These are phyloP conservation scores for Volutella citrinella DNA, from an alignment of 2,329 filamentous ascomycete genomes.

Conservation along the genomic window DNA sequence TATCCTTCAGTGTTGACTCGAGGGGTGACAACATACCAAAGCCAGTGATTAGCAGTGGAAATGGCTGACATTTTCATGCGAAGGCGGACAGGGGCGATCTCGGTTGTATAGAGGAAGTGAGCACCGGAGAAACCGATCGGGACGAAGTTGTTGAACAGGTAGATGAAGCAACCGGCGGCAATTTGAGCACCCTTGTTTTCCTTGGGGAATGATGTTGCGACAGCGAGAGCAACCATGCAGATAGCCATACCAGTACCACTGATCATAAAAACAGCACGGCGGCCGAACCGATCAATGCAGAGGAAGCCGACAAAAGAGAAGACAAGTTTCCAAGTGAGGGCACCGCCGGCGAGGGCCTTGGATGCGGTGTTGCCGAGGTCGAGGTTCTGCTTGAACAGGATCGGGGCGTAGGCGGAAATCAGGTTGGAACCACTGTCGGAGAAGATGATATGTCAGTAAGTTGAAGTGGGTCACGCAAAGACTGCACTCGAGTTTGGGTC, in stretches of 20 bases:
- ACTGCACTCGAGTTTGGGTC: no score
- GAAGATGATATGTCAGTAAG: no score
- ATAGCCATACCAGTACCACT: slow-evolving; percentile 24
- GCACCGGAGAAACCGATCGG: slow-evolving; percentile 63
- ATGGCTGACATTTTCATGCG: slow-evolving; percentile 47
- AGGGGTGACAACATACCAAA: slow-evolving; percentile 22
- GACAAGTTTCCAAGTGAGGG: slow-evolving; percentile 32
- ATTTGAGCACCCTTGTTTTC: slow-evolving; percentile 22
- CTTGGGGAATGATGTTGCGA: slow-evolving; percentile 19
- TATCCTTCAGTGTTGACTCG: slow-evolving; percentile 24
- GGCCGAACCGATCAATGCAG: slow-evolving; percentile 28
- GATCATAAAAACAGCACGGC: slow-evolving; percentile 22
- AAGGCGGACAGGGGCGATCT: slow-evolving; percentile 48
- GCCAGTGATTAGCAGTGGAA: slow-evolving; percentile 43
- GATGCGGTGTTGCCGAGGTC: slow-evolving; percentile 18
- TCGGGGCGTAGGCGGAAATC: slow-evolving; percentile 28
- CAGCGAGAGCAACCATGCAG: slow-evolving; percentile 25
- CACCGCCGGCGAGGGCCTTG: slow-evolving; percentile 22
- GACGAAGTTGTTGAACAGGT: slow-evolving; percentile 67
- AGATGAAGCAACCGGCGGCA: slow-evolving; percentile 45
- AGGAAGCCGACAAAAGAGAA: slow-evolving; percentile 26
- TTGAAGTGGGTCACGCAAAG: no score
- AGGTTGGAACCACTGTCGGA: slow-evolving; percentile 26
- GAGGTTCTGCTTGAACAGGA: slow-evolving; percentile 27
- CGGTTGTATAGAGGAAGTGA: slow-evolving; percentile 57